Evolutionary conservation across 371 early-diverging fungal species (phyloP).

Genomic region (Mucor circinelloides): DNA sequence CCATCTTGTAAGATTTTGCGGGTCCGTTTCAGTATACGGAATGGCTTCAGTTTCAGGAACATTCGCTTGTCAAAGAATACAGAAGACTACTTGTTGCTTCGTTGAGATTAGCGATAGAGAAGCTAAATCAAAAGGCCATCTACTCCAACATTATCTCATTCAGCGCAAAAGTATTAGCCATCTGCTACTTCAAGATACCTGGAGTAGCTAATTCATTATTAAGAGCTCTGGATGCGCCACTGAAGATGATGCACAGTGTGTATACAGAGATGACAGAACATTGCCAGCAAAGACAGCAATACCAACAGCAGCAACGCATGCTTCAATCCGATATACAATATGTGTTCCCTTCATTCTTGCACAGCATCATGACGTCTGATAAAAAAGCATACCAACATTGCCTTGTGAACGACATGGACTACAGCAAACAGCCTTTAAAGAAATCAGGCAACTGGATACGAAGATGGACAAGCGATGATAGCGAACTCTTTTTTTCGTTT

Average conservation of each 20-base stretch:
- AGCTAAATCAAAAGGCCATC: conserved; percentile 45
- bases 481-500: conserved; percentile 61
- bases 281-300: background rate
- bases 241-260: conserved; percentile 41
- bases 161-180: conserved; percentile 54
- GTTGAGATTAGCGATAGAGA: conserved; percentile 49
- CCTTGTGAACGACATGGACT: background rate
- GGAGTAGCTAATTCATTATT: conserved; percentile 50
- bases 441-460: conserved; percentile 55
- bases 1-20: background rate
- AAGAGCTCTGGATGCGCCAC: conserved; percentile 39
- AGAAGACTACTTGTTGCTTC: conserved; percentile 21
- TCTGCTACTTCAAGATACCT: conserved; percentile 61
- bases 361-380: conserved; percentile 16
- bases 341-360: conserved; percentile 22
- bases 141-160: conserved; percentile 57
- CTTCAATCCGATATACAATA: background rate
- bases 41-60: background rate
- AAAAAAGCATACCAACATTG: background rate
- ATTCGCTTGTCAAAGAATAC: conserved; percentile 18
- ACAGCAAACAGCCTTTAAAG: conserved; percentile 29
- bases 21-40: background rate
- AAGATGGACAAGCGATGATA: conserved; percentile 63
- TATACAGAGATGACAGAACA: conserved; percentile 7
- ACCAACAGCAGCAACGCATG: background rate